Percentiles rank a stretch among this genome's conserved stretches.
Conservation (phyloP, 2,329 filamentous ascomycete genomes). For the Cladophialophora exuberans region DNA sequence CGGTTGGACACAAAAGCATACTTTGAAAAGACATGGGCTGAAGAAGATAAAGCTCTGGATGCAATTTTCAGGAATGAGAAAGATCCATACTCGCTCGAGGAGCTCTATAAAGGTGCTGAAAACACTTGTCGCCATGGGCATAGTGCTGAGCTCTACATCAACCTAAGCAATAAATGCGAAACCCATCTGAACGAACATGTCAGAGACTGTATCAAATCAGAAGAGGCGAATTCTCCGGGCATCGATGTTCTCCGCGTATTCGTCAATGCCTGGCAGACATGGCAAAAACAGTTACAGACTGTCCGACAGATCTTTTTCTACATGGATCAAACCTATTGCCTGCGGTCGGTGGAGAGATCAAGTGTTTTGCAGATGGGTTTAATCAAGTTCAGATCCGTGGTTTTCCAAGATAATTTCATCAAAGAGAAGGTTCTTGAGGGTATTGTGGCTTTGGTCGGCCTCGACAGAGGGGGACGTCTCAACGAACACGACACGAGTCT, state of each 20-base stretch:
- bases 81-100: slow-evolving; percentile 76
- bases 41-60: slow-evolving; percentile 73
- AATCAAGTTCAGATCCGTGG: slow-evolving; percentile 68
- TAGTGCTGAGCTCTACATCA: slow-evolving; percentile 68
- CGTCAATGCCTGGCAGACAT: slow-evolving; percentile 70
- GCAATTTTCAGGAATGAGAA: slow-evolving; percentile 70
- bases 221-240: slow-evolving; percentile 58
- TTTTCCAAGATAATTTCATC: slow-evolving; percentile 59
- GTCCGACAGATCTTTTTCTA: slow-evolving; percentile 92
- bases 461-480: slow-evolving; percentile 64
- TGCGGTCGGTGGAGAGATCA: slow-evolving; percentile 69
- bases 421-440: slow-evolving; percentile 64
- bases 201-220: slow-evolving; percentile 61
- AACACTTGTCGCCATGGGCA: slow-evolving; percentile 82
- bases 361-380: slow-evolving; percentile 83
- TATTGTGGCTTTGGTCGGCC: slow-evolving; percentile 74
- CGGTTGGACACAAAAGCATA: slow-evolving; percentile 73
- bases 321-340: slow-evolving; percentile 84
- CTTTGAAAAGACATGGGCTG: slow-evolving; percentile 73
- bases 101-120: slow-evolving; percentile 87
- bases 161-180: slow-evolving; percentile 68
- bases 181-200: slow-evolving; percentile 63
- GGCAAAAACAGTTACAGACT: slow-evolving; percentile 76
- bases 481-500: slow-evolving; percentile 63
- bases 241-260: slow-evolving; percentile 66